phyloP scores from a whole-genome alignment of 768 basidiomycete genomes.

The Gyrodon lividus region DNA sequence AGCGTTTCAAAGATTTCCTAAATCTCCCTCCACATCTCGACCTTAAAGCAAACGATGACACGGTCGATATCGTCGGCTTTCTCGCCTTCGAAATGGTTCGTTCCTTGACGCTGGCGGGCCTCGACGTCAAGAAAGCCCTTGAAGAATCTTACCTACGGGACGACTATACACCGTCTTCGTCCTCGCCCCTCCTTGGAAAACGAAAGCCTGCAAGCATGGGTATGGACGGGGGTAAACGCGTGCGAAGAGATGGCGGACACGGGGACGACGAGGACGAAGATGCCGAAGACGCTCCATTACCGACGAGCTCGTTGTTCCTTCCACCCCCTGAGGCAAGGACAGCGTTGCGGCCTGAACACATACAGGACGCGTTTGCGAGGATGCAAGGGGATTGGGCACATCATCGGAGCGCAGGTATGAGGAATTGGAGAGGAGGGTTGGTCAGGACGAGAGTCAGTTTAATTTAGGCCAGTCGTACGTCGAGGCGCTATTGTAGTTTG shows the following conservation, averaged over 20 bases:
- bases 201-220: slow-evolving; percentile 57
- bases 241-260: slow-evolving; percentile 46
- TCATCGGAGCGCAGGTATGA: slow-evolving; percentile 79
- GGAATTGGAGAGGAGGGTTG: slow-evolving; percentile 86
- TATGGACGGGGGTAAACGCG: slow-evolving; percentile 43
- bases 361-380: slow-evolving; percentile 85
- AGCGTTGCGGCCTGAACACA: slow-evolving; percentile 78
- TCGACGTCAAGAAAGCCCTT: slow-evolving; percentile 77
- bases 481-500: neutral
- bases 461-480: slow-evolving; percentile 42
- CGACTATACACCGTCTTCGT: slow-evolving; percentile 45
- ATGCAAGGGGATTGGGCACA: slow-evolving; percentile 89
- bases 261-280: slow-evolving; percentile 53
- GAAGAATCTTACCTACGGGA: slow-evolving; percentile 71
- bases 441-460: slow-evolving; percentile 76
- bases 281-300: slow-evolving; percentile 62
- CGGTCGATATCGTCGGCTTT: slow-evolving; percentile 95
- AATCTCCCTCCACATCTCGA: slow-evolving; percentile 86
- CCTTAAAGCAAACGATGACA: slow-evolving; percentile 89
- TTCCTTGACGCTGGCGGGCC: slow-evolving; percentile 84
- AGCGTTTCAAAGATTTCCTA: slow-evolving; percentile 93
- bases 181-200: slow-evolving; percentile 66
- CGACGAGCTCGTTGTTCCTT: slow-evolving; percentile 73
- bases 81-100: slow-evolving; percentile 97
- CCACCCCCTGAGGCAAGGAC: slow-evolving; percentile 80